Percentiles rank a stretch among this genome's conserved stretches.
Conservation (phyloP, 345 rosid genomes). For the Brassica napus region Da-Ae NC_063434.1:27429501-27430000, state of each 20-base stretch:
- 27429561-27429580: slow-evolving; percentile 90
- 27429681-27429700: slow-evolving; percentile 1
- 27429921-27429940: slow-evolving; percentile 43
- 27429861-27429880: slow-evolving; percentile 45
- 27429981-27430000: slow-evolving; percentile 91
- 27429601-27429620: slow-evolving; percentile 1
- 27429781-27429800: slow-evolving; percentile 97
- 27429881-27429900: slow-evolving; percentile 53
- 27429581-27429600: slow-evolving; percentile 91
- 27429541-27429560: slow-evolving; percentile 79
- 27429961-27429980: slow-evolving; percentile 86
- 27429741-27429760: slow-evolving; percentile 44
- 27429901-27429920: slow-evolving; percentile 49
- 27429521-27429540: slow-evolving; percentile 92
- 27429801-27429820: slow-evolving; percentile 53
- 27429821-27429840: slow-evolving; percentile 42
- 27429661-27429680: slow-evolving; percentile 15
- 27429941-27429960: slow-evolving; percentile 90
- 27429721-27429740: slow-evolving; percentile 10
- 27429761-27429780: slow-evolving; percentile 99
- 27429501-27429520: slow-evolving; percentile 94
- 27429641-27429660: not conserved
- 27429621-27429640: not conserved
- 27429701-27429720: slow-evolving; percentile 17
- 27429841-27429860: slow-evolving; percentile 47